Evolutionary conservation across 192 early-diverging fungal genomes (phyloP), one percentile per base, ranked within the genome.

Genomic region (Coemansia asiatica): DNA sequence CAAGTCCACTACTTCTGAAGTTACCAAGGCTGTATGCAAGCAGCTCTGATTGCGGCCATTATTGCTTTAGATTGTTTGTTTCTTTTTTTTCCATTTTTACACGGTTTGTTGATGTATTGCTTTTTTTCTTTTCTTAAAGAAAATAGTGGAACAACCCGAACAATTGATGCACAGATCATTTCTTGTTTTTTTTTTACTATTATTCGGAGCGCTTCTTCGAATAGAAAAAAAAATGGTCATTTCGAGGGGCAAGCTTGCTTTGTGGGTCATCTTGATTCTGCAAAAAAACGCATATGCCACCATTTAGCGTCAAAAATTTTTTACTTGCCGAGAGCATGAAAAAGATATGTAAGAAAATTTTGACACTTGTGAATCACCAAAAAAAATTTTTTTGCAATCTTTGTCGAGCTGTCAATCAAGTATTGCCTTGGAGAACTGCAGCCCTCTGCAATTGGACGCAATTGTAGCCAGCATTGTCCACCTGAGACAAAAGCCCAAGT

Each of bases 1-100:
- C 48, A 88, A 78, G 71, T 86, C 89, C 35, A 92, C 90, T 16
- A 95, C 94, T 12, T 74, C 87, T 36, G 84, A 90, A 61, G 92
- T 95, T n/a, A 90, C 90, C 2, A 83, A 93, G 12, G 93, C 88
- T 6, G 88, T 98, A 44, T 86, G 88, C 82, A 88, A 86, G 69
- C 75, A 83, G 23, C 84, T 90, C 33, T 90, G 33, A 58, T 21
- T 6, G 2, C 19, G 21, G 56, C 21, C 29, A 1, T 23, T 33
- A 8, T 6, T 10, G 16, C 19, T 38, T 58, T 35, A 2, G 29
- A 44, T 35, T 48, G 7, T 36, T 64, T 44, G 40, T 19, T 55
- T 56, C 4, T 10, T 19, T 28, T 5, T 27, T 47, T 48, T 21
- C 21, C 22, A 22, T 13, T 51, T 51, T 44, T 9, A 16, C 15